Base-by-base conservation (phyloP, 2,329 filamentous ascomycete species). In the Aschersonia sp. region DNA sequence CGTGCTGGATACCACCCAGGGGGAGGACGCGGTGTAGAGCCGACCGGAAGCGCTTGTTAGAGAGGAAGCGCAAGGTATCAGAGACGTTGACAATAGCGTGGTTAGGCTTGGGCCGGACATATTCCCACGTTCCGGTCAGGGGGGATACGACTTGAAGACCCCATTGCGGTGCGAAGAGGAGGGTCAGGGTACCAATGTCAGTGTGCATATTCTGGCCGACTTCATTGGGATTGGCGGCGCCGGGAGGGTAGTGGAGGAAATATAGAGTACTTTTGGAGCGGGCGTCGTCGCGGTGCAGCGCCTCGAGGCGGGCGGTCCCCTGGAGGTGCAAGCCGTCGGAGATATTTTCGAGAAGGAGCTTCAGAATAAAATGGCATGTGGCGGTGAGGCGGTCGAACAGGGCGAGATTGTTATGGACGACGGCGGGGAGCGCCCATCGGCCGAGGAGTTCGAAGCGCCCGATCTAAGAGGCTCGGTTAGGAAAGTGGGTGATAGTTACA, bases 81-180 rank as follows among this genome's bases (percentile, higher is more conserved):
- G 30, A 48, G 32, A 51, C 46, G 39, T 51, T 51, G 41, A 50
- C 44, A 12, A 51, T 45, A 12, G 48, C 50, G 43, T 50, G 46
- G 8, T 46, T 44, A 3, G 50, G 50, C 7, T 32, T 32, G 8
- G 50, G 45, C 12, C 10, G 12, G 6, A 51, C 48, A 11, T 45
- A 51, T 39, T 45, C 46, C 50, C 50, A 51, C 11, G 14, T 22
- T n/a, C 35, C 44, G 14, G 52, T 47, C 1, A 49, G 51, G 3
- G 72, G 71, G 1, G 70, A 69, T 3, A 68, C 67, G 52, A 76
- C 67, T 58, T 78, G 74, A 41, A 77, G 66, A 2, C 74, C 74
- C 68, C 69, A 72, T 60, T 74, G 66, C 59, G 71, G 66, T 53
- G 60, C 66, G 65, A 76, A 75, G 35, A 76, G 65, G 47, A 76